phyloP scores from a whole-genome alignment of 495 filamentous ascomycete genomes.

The Hypomontagnella submonticulosa region DNA sequence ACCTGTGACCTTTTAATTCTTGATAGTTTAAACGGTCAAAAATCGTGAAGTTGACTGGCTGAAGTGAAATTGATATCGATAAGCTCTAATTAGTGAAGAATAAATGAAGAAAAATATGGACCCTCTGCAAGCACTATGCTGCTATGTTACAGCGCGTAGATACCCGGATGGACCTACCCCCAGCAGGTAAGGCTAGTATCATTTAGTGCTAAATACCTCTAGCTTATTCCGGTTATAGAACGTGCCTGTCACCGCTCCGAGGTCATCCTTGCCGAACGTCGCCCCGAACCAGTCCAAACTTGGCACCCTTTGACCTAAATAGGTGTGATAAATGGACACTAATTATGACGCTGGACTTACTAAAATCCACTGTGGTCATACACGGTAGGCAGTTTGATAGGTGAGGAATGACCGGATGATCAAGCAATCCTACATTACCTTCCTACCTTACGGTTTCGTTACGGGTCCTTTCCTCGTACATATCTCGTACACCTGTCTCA shows the following conservation, averaged over 20 bases:
- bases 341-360: slow-evolving; percentile 44
- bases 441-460: slow-evolving; percentile 13
- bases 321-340: slow-evolving; percentile 29
- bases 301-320: slow-evolving; percentile 24
- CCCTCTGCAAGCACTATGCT: slow-evolving; percentile 1
- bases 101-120: not conserved
- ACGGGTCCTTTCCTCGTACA: too few species aligned
- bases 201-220: slow-evolving; percentile 5
- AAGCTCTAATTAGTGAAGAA: slow-evolving; percentile 1
- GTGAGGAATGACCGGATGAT: slow-evolving; percentile 37
- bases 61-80: slow-evolving; percentile 15
- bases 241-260: slow-evolving; percentile 19
- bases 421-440: slow-evolving; percentile 29
- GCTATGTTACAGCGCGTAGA: not conserved
- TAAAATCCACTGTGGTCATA: slow-evolving; percentile 27
- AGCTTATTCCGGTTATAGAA: slow-evolving; percentile 22
- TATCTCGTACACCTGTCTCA: slow-evolving; percentile 34
- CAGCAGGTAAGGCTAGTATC: not conserved
- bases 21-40: not conserved
- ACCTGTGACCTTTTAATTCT: not conserved
- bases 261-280: not conserved
- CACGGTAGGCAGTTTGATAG: slow-evolving; percentile 19
- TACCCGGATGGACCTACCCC: slow-evolving; percentile 17
- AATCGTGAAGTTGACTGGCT: too few species aligned
- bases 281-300: slow-evolving; percentile 15